Evolutionary conservation across 139 green algal genomes (phyloP).

Genomic region (Coelastrella sp.): DNA sequence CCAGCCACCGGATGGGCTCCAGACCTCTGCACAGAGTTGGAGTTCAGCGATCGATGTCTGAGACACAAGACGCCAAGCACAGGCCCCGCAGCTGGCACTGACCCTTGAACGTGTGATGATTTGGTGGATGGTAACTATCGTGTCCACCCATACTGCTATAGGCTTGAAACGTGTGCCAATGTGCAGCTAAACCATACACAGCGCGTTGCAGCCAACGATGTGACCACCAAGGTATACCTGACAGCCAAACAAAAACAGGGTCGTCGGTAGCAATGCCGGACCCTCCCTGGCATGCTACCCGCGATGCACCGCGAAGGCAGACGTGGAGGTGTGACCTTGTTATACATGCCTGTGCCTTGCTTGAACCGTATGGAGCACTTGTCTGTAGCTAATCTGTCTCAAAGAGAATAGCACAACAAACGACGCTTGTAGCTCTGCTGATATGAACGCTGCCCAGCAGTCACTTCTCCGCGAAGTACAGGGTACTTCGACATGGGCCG

Average conservation of each 20-base stretch:
- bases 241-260: neutral
- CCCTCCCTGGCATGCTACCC: no score
- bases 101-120: slow-evolving; percentile 53
- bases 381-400: no score
- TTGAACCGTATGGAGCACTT: no score
- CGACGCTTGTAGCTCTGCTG: no score
- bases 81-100: neutral
- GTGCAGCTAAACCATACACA: neutral
- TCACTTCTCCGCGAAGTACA: no score
- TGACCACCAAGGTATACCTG: neutral
- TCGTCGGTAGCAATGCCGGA: no score
- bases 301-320: neutral
- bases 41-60: neutral
- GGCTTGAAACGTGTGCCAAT: neutral
- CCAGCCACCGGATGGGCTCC: slow-evolving; percentile 68
- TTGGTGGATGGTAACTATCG: slow-evolving; percentile 37
- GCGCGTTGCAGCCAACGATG: neutral
- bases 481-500: no score
- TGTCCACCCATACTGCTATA: slow-evolving; percentile 31
- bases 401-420: no score
- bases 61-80: no score
- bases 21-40: slow-evolving; percentile 54
- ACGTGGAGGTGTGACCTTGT: neutral
- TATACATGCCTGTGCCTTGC: no score
- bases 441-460: no score